Evolutionary conservation across 179 eudicot species (phyloP).

Genomic region (Sideroxylon spinosum): DNA sequence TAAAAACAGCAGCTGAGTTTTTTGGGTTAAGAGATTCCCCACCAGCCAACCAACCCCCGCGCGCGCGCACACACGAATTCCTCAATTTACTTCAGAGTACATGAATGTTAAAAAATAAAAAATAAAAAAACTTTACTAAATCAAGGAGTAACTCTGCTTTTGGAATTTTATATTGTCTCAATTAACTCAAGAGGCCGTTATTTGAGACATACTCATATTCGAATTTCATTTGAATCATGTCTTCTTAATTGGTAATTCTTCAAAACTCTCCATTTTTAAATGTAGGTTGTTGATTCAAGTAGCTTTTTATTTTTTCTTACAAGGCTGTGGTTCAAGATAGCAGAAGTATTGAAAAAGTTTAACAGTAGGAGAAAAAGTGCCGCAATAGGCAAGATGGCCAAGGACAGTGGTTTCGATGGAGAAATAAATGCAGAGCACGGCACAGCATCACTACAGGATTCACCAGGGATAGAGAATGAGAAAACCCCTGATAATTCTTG

Average conservation of each 20-base stretch:
- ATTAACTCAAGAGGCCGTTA: neutral
- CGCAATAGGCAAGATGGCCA: neutral
- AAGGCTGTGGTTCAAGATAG: neutral
- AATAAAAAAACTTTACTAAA: neutral
- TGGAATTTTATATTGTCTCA: neutral
- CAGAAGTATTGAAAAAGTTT: neutral
- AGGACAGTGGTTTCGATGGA: constrained; percentile 1
- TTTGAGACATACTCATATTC: no score
- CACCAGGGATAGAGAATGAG: constrained; percentile 12
- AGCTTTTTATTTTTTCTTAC: neutral
- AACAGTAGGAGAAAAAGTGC: neutral
- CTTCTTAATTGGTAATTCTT: neutral
- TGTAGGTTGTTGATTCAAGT: neutral
- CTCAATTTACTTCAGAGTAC: neutral
- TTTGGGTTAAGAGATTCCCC: neutral
- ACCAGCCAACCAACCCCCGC: no score
- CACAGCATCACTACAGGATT: neutral
- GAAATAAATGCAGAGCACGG: neutral
- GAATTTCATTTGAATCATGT: no score
- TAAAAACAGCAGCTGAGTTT: neutral
- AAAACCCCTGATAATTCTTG: neutral
- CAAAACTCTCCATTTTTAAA: neutral
- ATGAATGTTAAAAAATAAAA: neutral
- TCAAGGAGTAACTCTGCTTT: neutral
- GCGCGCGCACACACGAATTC: no score